A percentile compares a stretch with the other conserved stretches of the same genome.
Conservation (phyloP, 768 basidiomycete genomes). For the Botryobasidium botryosum region DNA sequence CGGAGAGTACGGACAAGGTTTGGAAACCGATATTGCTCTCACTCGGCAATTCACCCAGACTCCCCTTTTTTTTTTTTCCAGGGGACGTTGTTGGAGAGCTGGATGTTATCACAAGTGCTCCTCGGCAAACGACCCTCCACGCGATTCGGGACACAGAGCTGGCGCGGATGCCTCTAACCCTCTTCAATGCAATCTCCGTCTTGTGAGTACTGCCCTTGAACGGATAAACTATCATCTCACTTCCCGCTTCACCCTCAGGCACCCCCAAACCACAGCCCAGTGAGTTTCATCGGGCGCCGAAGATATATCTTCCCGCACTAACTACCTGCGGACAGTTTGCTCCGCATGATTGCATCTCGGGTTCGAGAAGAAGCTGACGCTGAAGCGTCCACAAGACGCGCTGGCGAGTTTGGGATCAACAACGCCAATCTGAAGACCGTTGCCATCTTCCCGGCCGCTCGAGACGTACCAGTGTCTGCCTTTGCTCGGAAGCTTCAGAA, state of each 20-base stretch:
- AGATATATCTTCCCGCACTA: background rate
- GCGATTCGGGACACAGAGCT: conserved; percentile 97
- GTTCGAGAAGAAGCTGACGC: conserved; percentile 61
- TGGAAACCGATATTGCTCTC: background rate
- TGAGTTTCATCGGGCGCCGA: conserved; percentile 22
- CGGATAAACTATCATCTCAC: background rate
- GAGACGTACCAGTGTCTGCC: conserved; percentile 73
- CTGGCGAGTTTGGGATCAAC: conserved; percentile 45
- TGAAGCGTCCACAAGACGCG: conserved; percentile 14
- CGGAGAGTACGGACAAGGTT: conserved; percentile 82
- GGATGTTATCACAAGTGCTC: conserved; percentile 87
- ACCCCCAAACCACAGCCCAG: conserved; percentile 76
- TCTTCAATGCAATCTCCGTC: conserved; percentile 94
- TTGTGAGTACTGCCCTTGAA: conserved; percentile 26
- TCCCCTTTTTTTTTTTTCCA: background rate
- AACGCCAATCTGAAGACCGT: conserved; percentile 89
- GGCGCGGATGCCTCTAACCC: conserved; percentile 88
- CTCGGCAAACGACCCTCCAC: conserved; percentile 78
- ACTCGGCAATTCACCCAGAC: background rate
- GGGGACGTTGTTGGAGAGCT: conserved; percentile 91
- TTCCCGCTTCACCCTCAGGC: conserved; percentile 27
- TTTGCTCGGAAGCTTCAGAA: conserved; percentile 80
- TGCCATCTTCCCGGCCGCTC: conserved; percentile 73
- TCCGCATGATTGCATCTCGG: conserved; percentile 83
- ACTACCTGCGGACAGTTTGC: conserved; percentile 29